Base-by-base conservation (phyloP, 352 stramenopile species). In the Globisporangium lucens region DNA sequence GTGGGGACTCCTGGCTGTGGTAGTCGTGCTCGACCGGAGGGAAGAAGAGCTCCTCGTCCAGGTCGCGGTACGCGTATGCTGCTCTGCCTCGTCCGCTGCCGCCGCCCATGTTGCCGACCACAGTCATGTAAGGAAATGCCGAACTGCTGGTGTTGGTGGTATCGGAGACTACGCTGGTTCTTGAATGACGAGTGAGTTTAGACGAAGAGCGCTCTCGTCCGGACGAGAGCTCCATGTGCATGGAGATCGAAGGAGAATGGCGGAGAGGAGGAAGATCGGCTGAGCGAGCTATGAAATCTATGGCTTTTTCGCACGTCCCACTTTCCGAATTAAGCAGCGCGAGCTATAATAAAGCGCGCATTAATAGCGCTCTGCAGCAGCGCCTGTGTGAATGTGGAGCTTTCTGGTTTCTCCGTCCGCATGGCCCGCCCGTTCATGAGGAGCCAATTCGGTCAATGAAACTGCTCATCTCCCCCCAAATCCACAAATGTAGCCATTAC, bases 31-130 rank as follows among this genome's bases (percentile, higher is more conserved):
- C 65, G 7, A 60, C n/a, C 35, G 30, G 35, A 20, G 65, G 65
- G 57, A 56, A 70, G 46, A 56, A 59, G 22, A 64, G 20, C 24
- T 70, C 56, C 49, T 70, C 65, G 38, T 70, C 65, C 57, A 70
- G 51, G 24, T 70, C 65, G 33, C 57, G 65, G 38, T 70, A 70
- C 47, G 65, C 65, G 57, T 56, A 70, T 36, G 57, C 43, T 53
- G 56, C 36, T 49, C 65, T 59, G 13, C 59, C 57, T 52, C 65
- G 57, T 53, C 56, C 46, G 1, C 33, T 56, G 46, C 63, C 41
- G 2, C 43, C 63, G 33, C 63, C 29, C 55, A 63, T 63, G 36
- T 51, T 51, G 43, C 56, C 56, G 56, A 33, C 20, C n/a, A 61
- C 56, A 61, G 56, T 49, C 8, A 61, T 61, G 33, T 33, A 61